Conservation (phyloP, 2,329 filamentous ascomycete genomes). For the Beauveria bassiana region DNA sequence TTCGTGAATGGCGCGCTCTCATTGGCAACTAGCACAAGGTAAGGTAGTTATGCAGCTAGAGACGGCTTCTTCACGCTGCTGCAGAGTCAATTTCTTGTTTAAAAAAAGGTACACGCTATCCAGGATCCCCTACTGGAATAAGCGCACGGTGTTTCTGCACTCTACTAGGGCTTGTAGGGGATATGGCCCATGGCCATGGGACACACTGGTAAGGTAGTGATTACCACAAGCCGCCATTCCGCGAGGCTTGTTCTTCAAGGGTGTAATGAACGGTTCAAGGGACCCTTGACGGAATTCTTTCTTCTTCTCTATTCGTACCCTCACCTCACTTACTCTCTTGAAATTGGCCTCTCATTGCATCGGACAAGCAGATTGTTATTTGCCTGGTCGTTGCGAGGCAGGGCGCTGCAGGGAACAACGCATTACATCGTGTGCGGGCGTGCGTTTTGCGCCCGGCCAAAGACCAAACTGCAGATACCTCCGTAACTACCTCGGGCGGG, state of each 20-base stretch:
- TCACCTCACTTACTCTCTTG: background rate
- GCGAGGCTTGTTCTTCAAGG: background rate
- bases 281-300: background rate
- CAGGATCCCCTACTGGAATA: background rate
- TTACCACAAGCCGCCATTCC: background rate
- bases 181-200: no score
- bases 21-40: no score
- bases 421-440: no score
- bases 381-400: no score
- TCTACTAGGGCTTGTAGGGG: background rate
- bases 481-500: background rate
- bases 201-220: no score
- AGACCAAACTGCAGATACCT: background rate
- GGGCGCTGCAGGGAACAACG: no score
- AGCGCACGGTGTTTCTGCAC: conserved; percentile 4
- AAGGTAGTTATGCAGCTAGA: no score
- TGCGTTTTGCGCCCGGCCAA: background rate
- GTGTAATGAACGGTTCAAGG: background rate
- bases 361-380: no score
- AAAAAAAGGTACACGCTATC: background rate
- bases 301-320: background rate
- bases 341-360: background rate
- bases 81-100: background rate
- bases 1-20: no score
- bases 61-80: background rate